Conservation (phyloP, 352 stramenopile species). For the Pythium biforme region DNA sequence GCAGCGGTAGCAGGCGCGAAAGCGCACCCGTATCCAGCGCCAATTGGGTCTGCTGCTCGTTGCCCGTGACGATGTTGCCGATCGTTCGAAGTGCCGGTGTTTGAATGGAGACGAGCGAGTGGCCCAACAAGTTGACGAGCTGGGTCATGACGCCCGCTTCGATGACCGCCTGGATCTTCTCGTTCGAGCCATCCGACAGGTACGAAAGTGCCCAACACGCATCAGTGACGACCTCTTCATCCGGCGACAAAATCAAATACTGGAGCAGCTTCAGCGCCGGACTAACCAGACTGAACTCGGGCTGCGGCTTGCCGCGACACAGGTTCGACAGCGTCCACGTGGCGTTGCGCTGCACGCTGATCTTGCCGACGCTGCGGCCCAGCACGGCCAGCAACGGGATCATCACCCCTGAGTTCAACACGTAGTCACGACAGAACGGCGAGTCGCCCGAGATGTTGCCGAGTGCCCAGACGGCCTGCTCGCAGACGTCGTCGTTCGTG, state of each 20-base stretch:
- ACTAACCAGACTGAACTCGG: constrained; percentile 95
- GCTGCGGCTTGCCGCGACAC: constrained; percentile 92
- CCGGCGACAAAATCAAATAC: constrained; percentile 94
- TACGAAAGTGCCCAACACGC: constrained; percentile 99
- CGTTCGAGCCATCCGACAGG: constrained; percentile 96
- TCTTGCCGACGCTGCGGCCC: constrained; percentile 78
- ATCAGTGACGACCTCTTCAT: constrained; percentile 98
- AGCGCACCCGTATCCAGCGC: constrained; percentile 61
- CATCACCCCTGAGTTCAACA: constrained; percentile 94
- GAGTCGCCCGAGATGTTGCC: constrained; percentile 99
- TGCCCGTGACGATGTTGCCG: constrained; percentile 98
- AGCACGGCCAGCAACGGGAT: constrained; percentile 76
- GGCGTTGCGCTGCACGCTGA: constrained; percentile 98
- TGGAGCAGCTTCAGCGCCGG: constrained; percentile 92
- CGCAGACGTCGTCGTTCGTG: constrained; percentile 97
- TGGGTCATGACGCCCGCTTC: constrained; percentile 93
- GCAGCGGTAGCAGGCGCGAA: constrained; percentile 50
- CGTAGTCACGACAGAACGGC: constrained; percentile 94
- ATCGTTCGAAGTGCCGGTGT: constrained; percentile 96
- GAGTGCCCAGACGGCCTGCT: constrained; percentile 97
- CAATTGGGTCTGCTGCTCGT: constrained; percentile 78
- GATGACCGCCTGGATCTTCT: constrained; percentile 98
- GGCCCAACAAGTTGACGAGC: constrained; percentile 95
- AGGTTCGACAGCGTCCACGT: constrained; percentile 99
- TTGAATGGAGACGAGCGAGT: constrained; percentile 92